Conservation (phyloP, 192 early-diverging fungal species). For the Coemansia javaensis region DNA sequence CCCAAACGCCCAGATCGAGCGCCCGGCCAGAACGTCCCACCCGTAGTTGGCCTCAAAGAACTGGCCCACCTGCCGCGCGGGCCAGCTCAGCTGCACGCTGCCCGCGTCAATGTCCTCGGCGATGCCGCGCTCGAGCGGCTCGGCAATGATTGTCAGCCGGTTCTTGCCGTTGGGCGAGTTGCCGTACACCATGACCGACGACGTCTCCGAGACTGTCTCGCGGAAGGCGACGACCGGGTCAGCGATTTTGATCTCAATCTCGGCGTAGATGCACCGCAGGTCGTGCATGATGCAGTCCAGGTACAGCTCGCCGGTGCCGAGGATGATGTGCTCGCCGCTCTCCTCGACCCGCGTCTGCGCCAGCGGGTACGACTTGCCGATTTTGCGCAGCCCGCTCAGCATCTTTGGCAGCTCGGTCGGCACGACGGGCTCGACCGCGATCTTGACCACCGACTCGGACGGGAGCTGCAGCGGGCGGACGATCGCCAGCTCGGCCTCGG, state of each 20-base stretch:
- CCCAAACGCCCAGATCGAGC: slow-evolving; percentile 98
- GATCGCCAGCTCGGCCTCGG: slow-evolving; percentile 71
- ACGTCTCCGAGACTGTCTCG: slow-evolving; percentile 94
- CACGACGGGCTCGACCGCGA: slow-evolving; percentile 96
- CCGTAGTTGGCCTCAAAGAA: slow-evolving; percentile 80
- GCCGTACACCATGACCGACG: slow-evolving; percentile 90
- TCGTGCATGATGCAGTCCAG: slow-evolving; percentile 97
- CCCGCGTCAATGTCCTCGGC: slow-evolving; percentile 88
- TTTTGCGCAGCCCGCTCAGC: slow-evolving; percentile 93
- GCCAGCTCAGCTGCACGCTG: slow-evolving; percentile 67
- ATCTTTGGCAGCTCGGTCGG: slow-evolving; percentile 97
- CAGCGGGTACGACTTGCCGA: slow-evolving; percentile 93
- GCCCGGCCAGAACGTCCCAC: slow-evolving; percentile 91
- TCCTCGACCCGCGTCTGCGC: slow-evolving; percentile 90
- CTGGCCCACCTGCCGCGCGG: slow-evolving; percentile 66
- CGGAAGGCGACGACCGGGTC: slow-evolving; percentile 95
- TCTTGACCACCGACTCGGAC: slow-evolving; percentile 81
- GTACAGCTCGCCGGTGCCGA: slow-evolving; percentile 94
- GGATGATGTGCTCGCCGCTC: slow-evolving; percentile 91
- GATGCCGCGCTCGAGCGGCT: slow-evolving; percentile 87
- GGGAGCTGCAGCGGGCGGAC: slow-evolving; percentile 81
- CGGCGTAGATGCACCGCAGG: slow-evolving; percentile 84
- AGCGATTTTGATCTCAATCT: slow-evolving; percentile 97
- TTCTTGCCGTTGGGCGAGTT: slow-evolving; percentile 99
- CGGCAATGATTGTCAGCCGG: slow-evolving; percentile 92